A percentile compares a stretch with the other conserved stretches of the same genome.
These are phyloP conservation scores for Termitomyces sp. DNA, from an alignment of 768 basidiomycete species.

Conservation along the genomic window DNA sequence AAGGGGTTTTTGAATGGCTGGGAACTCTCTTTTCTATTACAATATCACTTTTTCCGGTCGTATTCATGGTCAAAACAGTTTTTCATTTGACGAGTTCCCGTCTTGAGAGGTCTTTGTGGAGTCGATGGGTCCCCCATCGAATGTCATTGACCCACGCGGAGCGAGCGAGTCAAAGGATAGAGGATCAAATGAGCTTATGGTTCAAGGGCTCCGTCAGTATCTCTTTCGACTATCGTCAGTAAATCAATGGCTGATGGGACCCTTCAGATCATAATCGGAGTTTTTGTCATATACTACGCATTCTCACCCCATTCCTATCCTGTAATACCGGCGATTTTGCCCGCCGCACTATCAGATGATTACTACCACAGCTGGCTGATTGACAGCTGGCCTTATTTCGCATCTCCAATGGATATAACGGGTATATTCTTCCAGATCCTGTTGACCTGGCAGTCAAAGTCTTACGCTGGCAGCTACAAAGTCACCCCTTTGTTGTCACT, in stretches of 20 bases:
- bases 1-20: slow-evolving; percentile 6
- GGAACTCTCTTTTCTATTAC: slow-evolving; percentile 1
- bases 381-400: slow-evolving; percentile 10
- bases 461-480: slow-evolving; percentile 24
- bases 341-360: slow-evolving; percentile 5
- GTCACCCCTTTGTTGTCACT: slow-evolving; percentile 2
- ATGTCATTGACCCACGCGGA: slow-evolving; percentile 26
- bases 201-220: slow-evolving; percentile 12
- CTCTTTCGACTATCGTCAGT: not conserved
- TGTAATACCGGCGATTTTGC: slow-evolving; percentile 11
- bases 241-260: not conserved
- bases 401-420: slow-evolving; percentile 10
- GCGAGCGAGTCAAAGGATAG: slow-evolving; percentile 24
- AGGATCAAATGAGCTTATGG: slow-evolving; percentile 15
- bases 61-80: slow-evolving; percentile 26
- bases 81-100: slow-evolving; percentile 21
- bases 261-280: slow-evolving; percentile 11
- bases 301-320: slow-evolving; percentile 7
- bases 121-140: slow-evolving; percentile 20
- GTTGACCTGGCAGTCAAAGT: slow-evolving; percentile 20
- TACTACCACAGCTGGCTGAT: slow-evolving; percentile 7
- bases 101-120: slow-evolving; percentile 10
- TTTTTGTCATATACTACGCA: slow-evolving; percentile 6
- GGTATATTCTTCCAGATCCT: slow-evolving; percentile 21
- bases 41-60: slow-evolving; percentile 10